phyloP scores from a whole-genome alignment of 2,329 filamentous ascomycete species.

The Sordariomycetes sp. region DNA sequence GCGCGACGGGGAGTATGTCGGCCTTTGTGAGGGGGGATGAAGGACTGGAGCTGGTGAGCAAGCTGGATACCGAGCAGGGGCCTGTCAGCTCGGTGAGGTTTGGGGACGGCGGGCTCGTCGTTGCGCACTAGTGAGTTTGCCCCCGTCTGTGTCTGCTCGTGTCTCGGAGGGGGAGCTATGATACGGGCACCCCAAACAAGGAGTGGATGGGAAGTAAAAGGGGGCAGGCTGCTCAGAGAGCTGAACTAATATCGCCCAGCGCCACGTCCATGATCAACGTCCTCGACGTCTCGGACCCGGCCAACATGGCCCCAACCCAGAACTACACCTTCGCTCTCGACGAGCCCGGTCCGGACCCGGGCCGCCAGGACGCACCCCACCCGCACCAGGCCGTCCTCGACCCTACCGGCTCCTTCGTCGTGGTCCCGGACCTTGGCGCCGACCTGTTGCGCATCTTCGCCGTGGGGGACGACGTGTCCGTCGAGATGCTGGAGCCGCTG shows the following conservation, averaged over 20 bases:
- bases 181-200: neutral
- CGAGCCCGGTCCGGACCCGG: constrained; percentile 23
- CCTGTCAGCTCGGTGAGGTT: constrained; percentile 32
- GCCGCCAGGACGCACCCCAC: constrained; percentile 46
- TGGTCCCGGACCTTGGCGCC: constrained; percentile 56
- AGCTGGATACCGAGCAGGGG: constrained; percentile 22
- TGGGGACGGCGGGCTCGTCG: constrained; percentile 19
- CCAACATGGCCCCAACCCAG: constrained; percentile 22
- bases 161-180: neutral
- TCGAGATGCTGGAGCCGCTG: constrained; percentile 28
- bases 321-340: constrained; percentile 26
- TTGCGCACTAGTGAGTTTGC: constrained; percentile 33
- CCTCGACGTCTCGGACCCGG: constrained; percentile 29
- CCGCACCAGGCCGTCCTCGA: constrained; percentile 57
- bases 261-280: constrained; percentile 29
- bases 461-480: constrained; percentile 30
- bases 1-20: constrained; percentile 35
- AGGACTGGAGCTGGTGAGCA: constrained; percentile 25
- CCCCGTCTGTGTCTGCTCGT: neutral
- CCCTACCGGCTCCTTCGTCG: constrained; percentile 50
- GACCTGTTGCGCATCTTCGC: constrained; percentile 49
- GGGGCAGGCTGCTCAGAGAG: neutral
- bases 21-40: constrained; percentile 23
- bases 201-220: neutral
- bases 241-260: constrained; percentile 13